Evolutionary conservation across 2,329 filamentous ascomycete species (phyloP).

Genomic region (Neofusicoccum laricinum): DNA sequence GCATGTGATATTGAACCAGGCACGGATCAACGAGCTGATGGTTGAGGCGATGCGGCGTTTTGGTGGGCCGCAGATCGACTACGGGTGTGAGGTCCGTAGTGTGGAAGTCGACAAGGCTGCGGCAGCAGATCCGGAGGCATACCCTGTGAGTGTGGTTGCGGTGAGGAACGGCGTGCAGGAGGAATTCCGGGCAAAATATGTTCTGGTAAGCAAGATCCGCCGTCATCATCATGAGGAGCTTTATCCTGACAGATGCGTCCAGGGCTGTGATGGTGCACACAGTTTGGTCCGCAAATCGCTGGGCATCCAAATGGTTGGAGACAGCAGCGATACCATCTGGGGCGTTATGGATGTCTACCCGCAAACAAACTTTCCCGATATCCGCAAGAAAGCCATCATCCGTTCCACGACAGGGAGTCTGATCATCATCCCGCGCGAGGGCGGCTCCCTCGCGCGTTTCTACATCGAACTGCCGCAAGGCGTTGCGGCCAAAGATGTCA

Average conservation of each 20-base stretch:
- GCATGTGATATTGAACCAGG: constrained; percentile 69
- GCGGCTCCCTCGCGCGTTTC: constrained; percentile 56
- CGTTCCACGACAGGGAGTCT: constrained; percentile 47
- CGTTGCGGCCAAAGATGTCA: constrained; percentile 52
- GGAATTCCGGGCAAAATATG: constrained; percentile 36
- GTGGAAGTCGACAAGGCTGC: constrained; percentile 49
- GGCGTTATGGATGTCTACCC: constrained; percentile 56
- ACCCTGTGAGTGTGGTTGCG: background rate
- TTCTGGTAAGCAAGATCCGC: constrained; percentile 21
- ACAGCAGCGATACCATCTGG: constrained; percentile 56
- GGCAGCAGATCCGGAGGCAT: constrained; percentile 18
- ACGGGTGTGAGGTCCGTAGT: constrained; percentile 44
- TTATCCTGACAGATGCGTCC: background rate
- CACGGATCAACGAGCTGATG: constrained; percentile 62
- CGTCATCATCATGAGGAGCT: background rate
- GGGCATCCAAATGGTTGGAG: constrained; percentile 58
- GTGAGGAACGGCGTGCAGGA: background rate
- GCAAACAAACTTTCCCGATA: constrained; percentile 49
- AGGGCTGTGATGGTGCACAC: constrained; percentile 52
- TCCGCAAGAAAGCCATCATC: constrained; percentile 49
- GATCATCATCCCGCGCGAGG: constrained; percentile 54
- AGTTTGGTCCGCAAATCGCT: constrained; percentile 51
- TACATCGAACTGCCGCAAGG: constrained; percentile 56
- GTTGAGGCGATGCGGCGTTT: constrained; percentile 49
- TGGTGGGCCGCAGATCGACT: constrained; percentile 48